A percentile compares a stretch with the other conserved stretches of the same genome.
phyloP scores from a whole-genome alignment of 495 filamentous ascomycete species.

The Polyplosphaeria fusca region DNA sequence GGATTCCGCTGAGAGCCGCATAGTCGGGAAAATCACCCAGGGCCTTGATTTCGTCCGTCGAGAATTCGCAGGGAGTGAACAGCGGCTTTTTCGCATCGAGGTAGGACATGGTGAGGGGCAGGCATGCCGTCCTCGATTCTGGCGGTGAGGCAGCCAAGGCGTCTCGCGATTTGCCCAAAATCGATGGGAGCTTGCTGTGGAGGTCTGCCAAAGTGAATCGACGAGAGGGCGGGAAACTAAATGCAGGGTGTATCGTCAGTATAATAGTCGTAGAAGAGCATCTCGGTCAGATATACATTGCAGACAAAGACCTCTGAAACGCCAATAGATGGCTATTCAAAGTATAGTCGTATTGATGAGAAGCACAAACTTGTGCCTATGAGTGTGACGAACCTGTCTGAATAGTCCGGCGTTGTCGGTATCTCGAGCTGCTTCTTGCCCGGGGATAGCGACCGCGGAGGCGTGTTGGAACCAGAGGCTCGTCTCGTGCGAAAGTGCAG shows the following conservation, averaged over 20 bases:
- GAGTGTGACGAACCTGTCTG: too few relatives aligned
- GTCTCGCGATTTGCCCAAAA: constrained; percentile 25
- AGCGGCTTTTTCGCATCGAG: constrained; percentile 34
- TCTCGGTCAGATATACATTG: too few relatives aligned
- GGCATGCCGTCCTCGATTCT: constrained; percentile 29
- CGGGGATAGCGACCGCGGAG: constrained; percentile 57
- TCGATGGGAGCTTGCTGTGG: constrained; percentile 24
- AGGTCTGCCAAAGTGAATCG: constrained; percentile 49
- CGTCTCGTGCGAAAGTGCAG: constrained; percentile 31
- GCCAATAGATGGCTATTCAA: too few relatives aligned
- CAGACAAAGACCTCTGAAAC: too few relatives aligned
- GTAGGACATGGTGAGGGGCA: constrained; percentile 30
- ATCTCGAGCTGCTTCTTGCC: constrained; percentile 29
- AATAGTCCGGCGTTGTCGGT: constrained; percentile 41
- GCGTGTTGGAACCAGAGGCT: constrained; percentile 46
- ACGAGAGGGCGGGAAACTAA: constrained; percentile 57
- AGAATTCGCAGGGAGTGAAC: constrained; percentile 60
- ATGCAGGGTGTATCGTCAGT: too few relatives aligned
- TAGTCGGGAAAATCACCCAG: constrained; percentile 86
- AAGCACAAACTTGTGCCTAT: too few relatives aligned
- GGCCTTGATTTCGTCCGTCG: constrained; percentile 65
- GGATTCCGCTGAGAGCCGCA: constrained; percentile 71
- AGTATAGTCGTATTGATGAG: too few relatives aligned
- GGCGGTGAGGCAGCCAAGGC: constrained; percentile 24
- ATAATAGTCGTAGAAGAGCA: too few relatives aligned